Evolutionary conservation across 2,329 filamentous ascomycete species (phyloP), one percentile per base, ranked within the genome.

Genomic region (Trichoderma sp.): DNA sequence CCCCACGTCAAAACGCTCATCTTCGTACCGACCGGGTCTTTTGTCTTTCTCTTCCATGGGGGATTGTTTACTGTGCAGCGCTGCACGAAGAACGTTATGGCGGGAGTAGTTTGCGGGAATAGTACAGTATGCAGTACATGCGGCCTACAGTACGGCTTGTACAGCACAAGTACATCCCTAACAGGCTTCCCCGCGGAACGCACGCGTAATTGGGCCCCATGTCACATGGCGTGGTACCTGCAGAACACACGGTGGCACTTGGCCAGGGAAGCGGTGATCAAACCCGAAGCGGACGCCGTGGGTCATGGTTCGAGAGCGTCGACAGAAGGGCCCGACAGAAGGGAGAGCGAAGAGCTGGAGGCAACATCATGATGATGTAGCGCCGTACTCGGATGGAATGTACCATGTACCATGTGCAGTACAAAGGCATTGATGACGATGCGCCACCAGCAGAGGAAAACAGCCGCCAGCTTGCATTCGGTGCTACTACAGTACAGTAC

Each of bases 101-200:
- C 45, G 50, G 5, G 50, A 8, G 25, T 12, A 53, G n/a, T n/a
- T n/a, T n/a, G n/a, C n/a, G n/a, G n/a, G n/a, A n/a, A n/a, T n/a
- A n/a, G n/a, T n/a, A n/a, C n/a, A n/a, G n/a, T n/a, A n/a, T n/a
- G n/a, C n/a, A n/a, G n/a, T n/a, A n/a, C n/a, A 12, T 32, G 12
- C 34, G 39, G 22, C 2, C 22, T 25, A n/a, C 35, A 25, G 54
- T 8, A n/a, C 15, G 37, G 25, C 25, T 54, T 32, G 65, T 67
- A 61, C 58, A 63, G 58, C 54, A 17, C 57, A 67, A 63, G 65
- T 67, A 67, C 57, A 67, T 34, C 57, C 25, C 65, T 67, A 67
- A 67, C 65, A 54, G 50, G 57, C 58, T 67, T 67, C 65, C 65
- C 65, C 65, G 65, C 65, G 65, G 58, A 50, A 67, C 52, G 58